A percentile compares a stretch with the other conserved stretches of the same genome.
Conservation (phyloP, 2,329 filamentous ascomycete genomes). For the Fusarium torreyae region DNA sequence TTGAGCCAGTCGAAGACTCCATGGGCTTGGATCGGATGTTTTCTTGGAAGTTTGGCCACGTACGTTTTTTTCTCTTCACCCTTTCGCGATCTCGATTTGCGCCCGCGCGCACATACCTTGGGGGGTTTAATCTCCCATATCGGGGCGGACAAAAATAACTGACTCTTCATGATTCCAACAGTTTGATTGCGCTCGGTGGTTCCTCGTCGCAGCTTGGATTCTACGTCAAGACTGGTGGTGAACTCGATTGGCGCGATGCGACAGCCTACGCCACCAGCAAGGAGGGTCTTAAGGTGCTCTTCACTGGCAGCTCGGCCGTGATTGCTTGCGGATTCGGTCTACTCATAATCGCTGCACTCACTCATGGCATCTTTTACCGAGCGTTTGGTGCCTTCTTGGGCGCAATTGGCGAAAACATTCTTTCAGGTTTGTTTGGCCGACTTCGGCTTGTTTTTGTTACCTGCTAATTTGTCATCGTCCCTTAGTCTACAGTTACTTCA, state of each 20-base stretch:
- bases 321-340: conserved; percentile 43
- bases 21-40: conserved; percentile 41
- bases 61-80: conserved; percentile 34
- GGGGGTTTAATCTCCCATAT: not conserved
- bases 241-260: conserved; percentile 54
- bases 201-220: conserved; percentile 54
- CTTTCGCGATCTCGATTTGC: not conserved
- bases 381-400: conserved; percentile 42
- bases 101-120: not conserved
- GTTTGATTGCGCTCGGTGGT: conserved; percentile 49
- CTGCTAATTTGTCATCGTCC: conserved; percentile 14
- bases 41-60: conserved; percentile 46
- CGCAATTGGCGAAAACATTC: conserved; percentile 35
- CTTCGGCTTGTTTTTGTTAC: not conserved
- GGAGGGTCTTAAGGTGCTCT: conserved; percentile 52
- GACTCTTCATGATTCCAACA: conserved; percentile 24
- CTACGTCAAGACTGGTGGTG: conserved; percentile 52
- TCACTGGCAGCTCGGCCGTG: conserved; percentile 51
- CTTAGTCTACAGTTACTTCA: conserved; percentile 35
- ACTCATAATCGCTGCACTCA: conserved; percentile 45
- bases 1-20: conserved; percentile 43
- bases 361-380: conserved; percentile 46
- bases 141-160: conserved; percentile 12
- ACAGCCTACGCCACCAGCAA: conserved; percentile 50
- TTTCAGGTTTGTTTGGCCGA: conserved; percentile 28